Base-by-base conservation (phyloP, 139 green algal species). In the Chlorella sp. region DNA sequence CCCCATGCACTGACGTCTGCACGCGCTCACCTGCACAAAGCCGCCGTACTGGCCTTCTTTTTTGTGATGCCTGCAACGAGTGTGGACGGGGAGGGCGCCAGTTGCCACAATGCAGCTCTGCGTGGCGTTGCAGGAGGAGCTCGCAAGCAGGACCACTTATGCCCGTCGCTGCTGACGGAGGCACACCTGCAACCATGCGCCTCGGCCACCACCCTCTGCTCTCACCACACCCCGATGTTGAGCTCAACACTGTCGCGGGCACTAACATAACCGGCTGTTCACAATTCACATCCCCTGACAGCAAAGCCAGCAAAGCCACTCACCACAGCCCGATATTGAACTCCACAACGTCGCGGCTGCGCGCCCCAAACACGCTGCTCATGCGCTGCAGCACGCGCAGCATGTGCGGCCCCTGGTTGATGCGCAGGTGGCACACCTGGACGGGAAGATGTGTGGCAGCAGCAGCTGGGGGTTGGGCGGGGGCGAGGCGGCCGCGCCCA, bases 271-370 rank as follows among this genome's bases (percentile, higher is more conserved):
- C 51, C 11, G 13, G 51, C 51, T 60, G 51, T 21, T 18, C 11
- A 11, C 51, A 60, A 4, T 21, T 60, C 51, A 60, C n/a, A n/a
- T n/a, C n/a, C n/a, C n/a, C n/a, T n/a, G n/a, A n/a, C n/a, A n/a
- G n/a, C n/a, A n/a, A n/a, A n/a, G n/a, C n/a, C n/a, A n/a, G n/a
- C n/a, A n/a, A n/a, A n/a, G n/a, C n/a, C n/a, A 1, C 64, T 71
- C 30, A 71, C 64, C 64, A 71, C n/a, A 71, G n/a, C 21, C 64
- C 64, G 5, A 71, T 32, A 30, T 71, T 71, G 64, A 71, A 71
- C 21, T 71, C 64, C 16, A 71, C 32, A 30, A 71, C 13, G n/a
- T 71, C 64, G 30, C 32, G n/a, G 2, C 21, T 5, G 16, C 32
- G n/a, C n/a, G 30, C n/a, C 15, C 32, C 32, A 30, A 71, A 38